Percentiles rank a stretch among this genome's conserved stretches.
Conservation (phyloP, 1,284 basidiomycete genomes). For the Malassezia slooffiae region DNA sequence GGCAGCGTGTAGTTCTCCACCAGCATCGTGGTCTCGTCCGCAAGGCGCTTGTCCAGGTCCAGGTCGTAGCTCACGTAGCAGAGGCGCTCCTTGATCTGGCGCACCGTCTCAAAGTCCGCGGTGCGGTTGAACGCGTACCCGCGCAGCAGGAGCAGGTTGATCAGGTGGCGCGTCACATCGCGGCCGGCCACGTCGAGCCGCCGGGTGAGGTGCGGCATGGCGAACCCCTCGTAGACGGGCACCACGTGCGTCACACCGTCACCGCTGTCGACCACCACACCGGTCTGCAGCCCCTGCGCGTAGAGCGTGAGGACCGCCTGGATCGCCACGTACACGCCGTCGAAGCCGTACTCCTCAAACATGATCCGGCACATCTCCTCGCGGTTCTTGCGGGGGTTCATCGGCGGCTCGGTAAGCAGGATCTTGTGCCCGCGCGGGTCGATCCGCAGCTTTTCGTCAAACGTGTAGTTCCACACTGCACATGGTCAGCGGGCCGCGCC, state of each 20-base stretch:
- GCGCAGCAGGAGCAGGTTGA: constrained; percentile 94
- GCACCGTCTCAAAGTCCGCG: constrained; percentile 95
- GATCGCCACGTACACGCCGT: constrained; percentile 91
- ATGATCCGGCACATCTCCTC: constrained; percentile 94
- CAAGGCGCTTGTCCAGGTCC: constrained; percentile 79
- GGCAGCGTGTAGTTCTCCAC: constrained; percentile 97
- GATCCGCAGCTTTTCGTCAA: constrained; percentile 83
- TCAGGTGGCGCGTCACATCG: constrained; percentile 94
- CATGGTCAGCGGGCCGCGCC: background rate
- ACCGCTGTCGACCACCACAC: constrained; percentile 95
- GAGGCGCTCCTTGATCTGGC: constrained; percentile 96
- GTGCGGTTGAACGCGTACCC: constrained; percentile 99
- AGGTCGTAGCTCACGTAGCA: constrained; percentile 92
- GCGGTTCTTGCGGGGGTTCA: constrained; percentile 92
- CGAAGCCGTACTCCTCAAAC: constrained; percentile 98
- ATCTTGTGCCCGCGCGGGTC: constrained; percentile 81
- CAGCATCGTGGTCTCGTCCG: constrained; percentile 90
- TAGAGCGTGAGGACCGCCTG: constrained; percentile 96
- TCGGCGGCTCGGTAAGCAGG: constrained; percentile 94
- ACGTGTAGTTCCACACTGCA: constrained; percentile 94
- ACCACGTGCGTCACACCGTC: constrained; percentile 99
- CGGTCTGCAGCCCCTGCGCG: constrained; percentile 92
- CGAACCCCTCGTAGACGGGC: constrained; percentile 92
- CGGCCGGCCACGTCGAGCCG: constrained; percentile 86
- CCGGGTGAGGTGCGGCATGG: constrained; percentile 83